Evolutionary conservation across 2,329 filamentous ascomycete species (phyloP), one percentile per base, ranked within the genome.

Genomic region (Orbilia oligospora): DNA sequence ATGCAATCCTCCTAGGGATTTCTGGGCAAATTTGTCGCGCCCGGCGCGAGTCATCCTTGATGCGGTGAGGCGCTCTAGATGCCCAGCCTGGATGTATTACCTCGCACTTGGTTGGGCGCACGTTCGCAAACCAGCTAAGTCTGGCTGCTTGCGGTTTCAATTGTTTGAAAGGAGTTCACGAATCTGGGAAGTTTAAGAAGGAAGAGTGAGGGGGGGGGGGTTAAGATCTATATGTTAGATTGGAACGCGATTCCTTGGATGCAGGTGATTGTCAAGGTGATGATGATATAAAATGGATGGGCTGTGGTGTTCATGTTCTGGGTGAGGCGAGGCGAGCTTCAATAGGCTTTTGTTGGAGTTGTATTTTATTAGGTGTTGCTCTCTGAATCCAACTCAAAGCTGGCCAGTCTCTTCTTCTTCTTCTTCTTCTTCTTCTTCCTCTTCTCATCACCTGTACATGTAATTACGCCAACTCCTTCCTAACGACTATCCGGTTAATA

Each of bases 1-100:
- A 83, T 93, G 90, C 56, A 92, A 87, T 41, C 87, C 86, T 56
- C 85, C 84, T 66, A 94, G 88, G 78, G 92, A 92, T 85, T 92
- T 89, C 80, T 88, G 84, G 53, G 66, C 58, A 3, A 66, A 73
- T 20, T 36, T 70, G 18, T 79, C 55, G 51, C 73, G 73, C 36
- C 61, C 61, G 49, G 30, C 18, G 48, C 41, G 65, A 5, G 63
- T 56, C 63, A 68, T 61, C 0, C 18, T 61, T 61, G 18, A 22
- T 58, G 64, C 33, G 30, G 27, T 53, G 22, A 12, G 33, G 20
- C 16, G 24, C 12, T 22, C 46, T 5, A 49, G 44, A 6, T 48
- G 18, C 18, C n/a, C 9, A n/a, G 18, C 38, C 38, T 41, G 38
- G 5, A 22, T 3, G n/a, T 12, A n/a, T 36, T 3, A n/a, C 1